A percentile compares a stretch with the other conserved stretches of the same genome.
phyloP scores from a whole-genome alignment of 805 yeast genomes.

The Isabelozyma pseudorhagii region DNA sequence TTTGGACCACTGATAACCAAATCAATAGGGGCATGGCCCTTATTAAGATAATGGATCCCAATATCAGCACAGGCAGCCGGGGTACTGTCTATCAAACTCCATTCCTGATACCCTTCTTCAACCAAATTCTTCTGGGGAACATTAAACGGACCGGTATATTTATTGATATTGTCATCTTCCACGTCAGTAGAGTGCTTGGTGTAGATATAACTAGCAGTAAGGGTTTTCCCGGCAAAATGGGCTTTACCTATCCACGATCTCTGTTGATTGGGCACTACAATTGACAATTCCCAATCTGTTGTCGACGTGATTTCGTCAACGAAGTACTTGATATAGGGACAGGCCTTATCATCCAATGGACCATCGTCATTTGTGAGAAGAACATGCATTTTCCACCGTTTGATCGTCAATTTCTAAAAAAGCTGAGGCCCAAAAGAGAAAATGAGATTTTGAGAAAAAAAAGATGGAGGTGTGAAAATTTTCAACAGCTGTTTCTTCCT shows the following conservation, averaged over 20 bases:
- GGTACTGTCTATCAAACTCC: constrained; percentile 88
- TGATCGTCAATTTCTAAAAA: background rate
- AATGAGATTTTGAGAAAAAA: background rate
- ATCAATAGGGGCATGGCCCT: constrained; percentile 60
- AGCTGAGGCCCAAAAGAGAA: background rate
- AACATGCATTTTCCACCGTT: constrained; percentile 38
- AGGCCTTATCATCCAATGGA: constrained; percentile 72
- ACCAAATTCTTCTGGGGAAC: constrained; percentile 42
- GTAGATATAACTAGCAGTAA: constrained; percentile 63
- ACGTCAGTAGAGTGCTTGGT: constrained; percentile 40
- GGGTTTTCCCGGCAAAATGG: constrained; percentile 76
- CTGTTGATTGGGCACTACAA: constrained; percentile 81
- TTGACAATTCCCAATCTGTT: constrained; percentile 83
- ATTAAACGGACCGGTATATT: constrained; percentile 66
- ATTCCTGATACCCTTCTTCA: constrained; percentile 54
- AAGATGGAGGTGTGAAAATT: background rate
- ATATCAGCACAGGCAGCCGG: constrained; percentile 96
- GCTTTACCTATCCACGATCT: constrained; percentile 98
- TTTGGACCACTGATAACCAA: constrained; percentile 93
- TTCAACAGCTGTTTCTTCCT: background rate
- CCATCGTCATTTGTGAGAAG: constrained; percentile 93
- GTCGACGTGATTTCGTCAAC: constrained; percentile 60
- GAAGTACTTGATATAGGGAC: constrained; percentile 83
- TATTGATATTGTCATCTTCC: constrained; percentile 46
- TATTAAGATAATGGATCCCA: constrained; percentile 71